Evolutionary conservation across 1,139 yeast genomes (phyloP).

Genomic region (Candida mesenterica): DNA sequence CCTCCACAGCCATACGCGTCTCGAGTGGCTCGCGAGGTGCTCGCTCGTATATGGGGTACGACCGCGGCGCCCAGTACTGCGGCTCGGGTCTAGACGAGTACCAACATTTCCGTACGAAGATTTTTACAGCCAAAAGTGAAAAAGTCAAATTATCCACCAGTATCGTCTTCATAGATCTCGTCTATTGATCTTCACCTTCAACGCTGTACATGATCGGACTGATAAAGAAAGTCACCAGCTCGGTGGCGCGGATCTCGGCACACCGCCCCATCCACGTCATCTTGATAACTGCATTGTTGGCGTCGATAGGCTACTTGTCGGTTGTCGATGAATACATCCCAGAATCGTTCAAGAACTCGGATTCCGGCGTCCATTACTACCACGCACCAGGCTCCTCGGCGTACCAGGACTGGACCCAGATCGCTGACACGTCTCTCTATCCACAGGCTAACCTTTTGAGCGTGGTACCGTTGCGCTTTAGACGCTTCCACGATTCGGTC

Average conservation of each 20-base stretch:
- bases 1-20: no score
- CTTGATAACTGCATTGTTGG: constrained; percentile 67
- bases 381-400: constrained; percentile 43
- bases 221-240: constrained; percentile 31
- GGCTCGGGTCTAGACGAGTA: no score
- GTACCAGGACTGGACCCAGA: constrained; percentile 42
- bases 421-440: constrained; percentile 24
- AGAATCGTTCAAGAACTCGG: constrained; percentile 22
- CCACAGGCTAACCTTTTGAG: constrained; percentile 46
- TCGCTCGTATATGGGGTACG: no score
- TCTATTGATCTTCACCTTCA: no score
- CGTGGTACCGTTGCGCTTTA: constrained; percentile 57
- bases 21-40: no score
- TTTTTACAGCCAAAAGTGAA: no score
- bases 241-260: constrained; percentile 67
- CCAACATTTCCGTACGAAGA: no score
- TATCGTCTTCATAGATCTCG: no score
- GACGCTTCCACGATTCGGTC: constrained; percentile 32
- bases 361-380: constrained; percentile 34
- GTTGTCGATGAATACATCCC: constrained; percentile 78
- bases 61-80: no score
- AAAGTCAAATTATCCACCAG: no score
- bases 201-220: constrained; percentile 1
- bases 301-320: constrained; percentile 79
- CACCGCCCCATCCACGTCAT: constrained; percentile 88